Conservation (phyloP, 192 early-diverging fungal species). For the Lunasporangiospora selenospora region DNA sequence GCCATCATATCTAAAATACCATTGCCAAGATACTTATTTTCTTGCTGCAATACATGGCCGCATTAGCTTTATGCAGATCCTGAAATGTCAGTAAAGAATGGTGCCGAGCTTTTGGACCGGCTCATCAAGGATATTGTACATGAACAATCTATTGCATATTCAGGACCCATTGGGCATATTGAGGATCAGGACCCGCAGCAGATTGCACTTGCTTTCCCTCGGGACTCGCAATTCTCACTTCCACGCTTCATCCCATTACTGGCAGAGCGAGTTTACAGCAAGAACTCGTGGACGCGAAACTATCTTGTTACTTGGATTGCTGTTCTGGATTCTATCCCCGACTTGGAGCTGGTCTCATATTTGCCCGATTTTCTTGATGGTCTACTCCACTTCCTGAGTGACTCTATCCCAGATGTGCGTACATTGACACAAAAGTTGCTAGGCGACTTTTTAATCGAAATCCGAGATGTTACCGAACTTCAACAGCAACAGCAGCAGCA, state of each 20-base stretch:
- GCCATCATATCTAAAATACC: too few species aligned
- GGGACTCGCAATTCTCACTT: slow-evolving; percentile 84
- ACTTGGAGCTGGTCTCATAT: slow-evolving; percentile 90
- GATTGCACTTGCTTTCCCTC: slow-evolving; percentile 57
- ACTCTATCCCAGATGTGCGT: slow-evolving; percentile 90
- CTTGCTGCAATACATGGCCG: not conserved
- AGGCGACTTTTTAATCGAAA: slow-evolving; percentile 91
- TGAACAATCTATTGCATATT: slow-evolving; percentile 83
- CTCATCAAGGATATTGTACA: slow-evolving; percentile 97
- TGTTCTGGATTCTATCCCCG: slow-evolving; percentile 91
- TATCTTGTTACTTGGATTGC: slow-evolving; percentile 97
- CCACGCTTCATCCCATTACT: slow-evolving; percentile 94
- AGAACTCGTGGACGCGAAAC: slow-evolving; percentile 88
- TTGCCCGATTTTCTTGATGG: slow-evolving; percentile 96
- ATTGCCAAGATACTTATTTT: too few species aligned
- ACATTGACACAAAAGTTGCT: slow-evolving; percentile 81
- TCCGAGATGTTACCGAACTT: slow-evolving; percentile 72
- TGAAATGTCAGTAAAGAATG: slow-evolving; percentile 92
- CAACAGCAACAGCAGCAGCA: slow-evolving; percentile 63
- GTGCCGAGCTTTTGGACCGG: slow-evolving; percentile 92
- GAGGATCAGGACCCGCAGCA: slow-evolving; percentile 48
- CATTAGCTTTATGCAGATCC: slow-evolving; percentile 84
- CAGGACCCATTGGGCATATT: slow-evolving; percentile 34
- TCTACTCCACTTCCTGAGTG: slow-evolving; percentile 87
- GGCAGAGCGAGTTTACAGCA: slow-evolving; percentile 87